Evolutionary conservation across 139 green algal genomes (phyloP).

Genomic region (Tetraselmis chui): DNA sequence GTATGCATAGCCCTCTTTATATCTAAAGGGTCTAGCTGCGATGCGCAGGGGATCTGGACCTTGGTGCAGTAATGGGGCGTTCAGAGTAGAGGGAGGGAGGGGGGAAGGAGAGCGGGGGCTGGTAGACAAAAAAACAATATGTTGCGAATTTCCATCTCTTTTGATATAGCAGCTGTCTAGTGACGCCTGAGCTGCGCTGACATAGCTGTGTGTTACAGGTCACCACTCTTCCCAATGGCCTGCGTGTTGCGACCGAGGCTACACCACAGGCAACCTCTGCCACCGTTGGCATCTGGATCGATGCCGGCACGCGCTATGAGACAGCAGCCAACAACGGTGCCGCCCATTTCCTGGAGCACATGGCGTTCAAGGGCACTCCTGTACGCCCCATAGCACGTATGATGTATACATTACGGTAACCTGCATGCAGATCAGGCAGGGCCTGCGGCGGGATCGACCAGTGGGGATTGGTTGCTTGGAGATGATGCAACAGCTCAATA

Average conservation of each 20-base stretch:
- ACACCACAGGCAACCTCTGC: constrained; percentile 80
- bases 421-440: too few species aligned
- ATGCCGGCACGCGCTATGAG: constrained; percentile 93
- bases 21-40: not conserved
- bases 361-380: constrained; percentile 98
- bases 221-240: constrained; percentile 82
- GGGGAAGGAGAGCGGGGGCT: not conserved
- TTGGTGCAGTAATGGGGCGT: not conserved
- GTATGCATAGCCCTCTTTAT: too few species aligned
- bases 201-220: constrained; percentile 49
- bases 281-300: constrained; percentile 96
- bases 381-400: too few species aligned
- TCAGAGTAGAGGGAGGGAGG: constrained; percentile 1
- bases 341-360: constrained; percentile 98
- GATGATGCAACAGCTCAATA: too few species aligned
- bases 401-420: too few species aligned
- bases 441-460: too few species aligned
- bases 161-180: not conserved
- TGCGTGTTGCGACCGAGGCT: constrained; percentile 87
- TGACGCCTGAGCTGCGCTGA: not conserved
- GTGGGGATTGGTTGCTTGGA: too few species aligned
- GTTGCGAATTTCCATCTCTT: not conserved
- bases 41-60: not conserved
- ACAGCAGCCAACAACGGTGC: constrained; percentile 85
- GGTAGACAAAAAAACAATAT: not conserved